These are phyloP conservation scores for Ceratobasidium sp. DNA, from an alignment of 1,284 basidiomycete species.

Conservation along the genomic window DNA sequence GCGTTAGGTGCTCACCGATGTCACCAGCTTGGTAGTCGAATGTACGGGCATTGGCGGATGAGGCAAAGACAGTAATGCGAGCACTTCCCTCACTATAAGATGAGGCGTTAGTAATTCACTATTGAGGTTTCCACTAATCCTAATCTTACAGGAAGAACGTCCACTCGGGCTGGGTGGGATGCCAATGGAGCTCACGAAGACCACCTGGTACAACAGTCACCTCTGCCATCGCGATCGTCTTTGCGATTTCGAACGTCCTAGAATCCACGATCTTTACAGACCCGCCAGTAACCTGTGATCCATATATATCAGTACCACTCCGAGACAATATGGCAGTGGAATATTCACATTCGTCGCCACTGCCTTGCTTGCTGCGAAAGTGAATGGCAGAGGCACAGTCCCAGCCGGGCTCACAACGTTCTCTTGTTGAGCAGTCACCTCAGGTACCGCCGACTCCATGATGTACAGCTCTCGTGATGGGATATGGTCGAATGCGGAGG, in stretches of 20 bases:
- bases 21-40: too few relatives aligned
- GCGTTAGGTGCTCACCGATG: too few relatives aligned
- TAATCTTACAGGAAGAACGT: too few relatives aligned
- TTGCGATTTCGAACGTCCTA: neutral
- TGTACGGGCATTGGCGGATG: too few relatives aligned
- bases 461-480: conserved; percentile 55
- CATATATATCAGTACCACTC: neutral
- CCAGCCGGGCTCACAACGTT: conserved; percentile 63
- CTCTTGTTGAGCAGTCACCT: conserved; percentile 42
- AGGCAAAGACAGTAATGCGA: neutral
- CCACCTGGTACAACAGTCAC: neutral
- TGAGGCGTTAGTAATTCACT: neutral
- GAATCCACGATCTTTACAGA: conserved; percentile 6
- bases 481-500: conserved; percentile 51
- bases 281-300: neutral
- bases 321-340: neutral
- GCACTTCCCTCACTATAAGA: conserved; percentile 15
- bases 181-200: conserved; percentile 61
- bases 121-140: conserved; percentile 13
- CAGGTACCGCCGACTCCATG: neutral
- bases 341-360: conserved; percentile 54
- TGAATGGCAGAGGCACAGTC: conserved; percentile 62
- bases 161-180: too few relatives aligned
- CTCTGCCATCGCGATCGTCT: conserved; percentile 11
- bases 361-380: conserved; percentile 65